Conservation (phyloP, 306 rosid genomes). For the Pyrus bretschneideri region DNA sequence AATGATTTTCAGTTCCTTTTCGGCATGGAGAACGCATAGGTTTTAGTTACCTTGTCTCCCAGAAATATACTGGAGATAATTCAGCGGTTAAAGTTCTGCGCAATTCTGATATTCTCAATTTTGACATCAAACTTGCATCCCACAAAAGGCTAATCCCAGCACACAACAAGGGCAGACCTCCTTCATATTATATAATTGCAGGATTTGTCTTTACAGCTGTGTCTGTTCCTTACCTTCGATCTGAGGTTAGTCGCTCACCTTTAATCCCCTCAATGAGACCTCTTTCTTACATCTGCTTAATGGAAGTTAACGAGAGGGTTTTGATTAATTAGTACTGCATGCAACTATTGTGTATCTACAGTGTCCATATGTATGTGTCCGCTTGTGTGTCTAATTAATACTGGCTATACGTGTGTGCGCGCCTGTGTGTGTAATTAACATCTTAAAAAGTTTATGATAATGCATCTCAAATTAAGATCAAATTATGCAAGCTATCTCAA, state of each 20-base stretch:
- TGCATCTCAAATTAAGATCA: not conserved
- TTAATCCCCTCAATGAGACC: not conserved
- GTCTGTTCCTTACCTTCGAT: slow-evolving; percentile 95
- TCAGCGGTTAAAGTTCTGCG: slow-evolving; percentile 67
- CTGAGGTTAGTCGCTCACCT: slow-evolving; percentile 58
- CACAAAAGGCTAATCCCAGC: slow-evolving; percentile 85
- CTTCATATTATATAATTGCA: slow-evolving; percentile 87
- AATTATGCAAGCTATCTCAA: not conserved
- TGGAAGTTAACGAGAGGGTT: not conserved
- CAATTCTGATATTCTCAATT: slow-evolving; percentile 42
- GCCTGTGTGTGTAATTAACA: not conserved
- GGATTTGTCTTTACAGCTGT: slow-evolving; percentile 85
- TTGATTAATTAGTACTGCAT: not conserved
- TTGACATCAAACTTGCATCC: slow-evolving; percentile 52
- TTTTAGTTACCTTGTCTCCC: slow-evolving; percentile 65
- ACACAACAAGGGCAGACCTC: slow-evolving; percentile 86
- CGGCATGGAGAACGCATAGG: slow-evolving; percentile 97
- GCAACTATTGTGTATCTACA: not conserved
- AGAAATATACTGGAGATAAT: slow-evolving; percentile 40
- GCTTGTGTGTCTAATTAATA: not conserved
- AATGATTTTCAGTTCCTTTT: slow-evolving; percentile 47
- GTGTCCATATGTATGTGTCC: not conserved
- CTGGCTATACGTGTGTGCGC: no score
- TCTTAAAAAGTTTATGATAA: not conserved
- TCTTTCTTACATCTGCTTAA: not conserved